Conservation (phyloP, 257 asterid genomes). For the Gentiana straminea region DNA sequence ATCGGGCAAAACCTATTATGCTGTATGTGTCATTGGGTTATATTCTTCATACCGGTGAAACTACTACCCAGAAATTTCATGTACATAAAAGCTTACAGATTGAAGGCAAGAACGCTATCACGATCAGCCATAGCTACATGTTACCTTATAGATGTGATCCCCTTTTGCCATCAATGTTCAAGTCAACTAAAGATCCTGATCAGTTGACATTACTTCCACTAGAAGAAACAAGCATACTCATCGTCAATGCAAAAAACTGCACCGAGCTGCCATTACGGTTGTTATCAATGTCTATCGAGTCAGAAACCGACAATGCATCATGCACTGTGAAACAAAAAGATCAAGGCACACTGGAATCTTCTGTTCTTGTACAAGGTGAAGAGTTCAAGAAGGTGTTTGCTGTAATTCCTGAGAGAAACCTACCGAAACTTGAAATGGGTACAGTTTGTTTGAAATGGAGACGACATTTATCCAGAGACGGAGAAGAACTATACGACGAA, state of each 20-base stretch:
- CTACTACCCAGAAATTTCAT: slow-evolving; percentile 63
- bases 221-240: slow-evolving; percentile 60
- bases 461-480: slow-evolving; percentile 25
- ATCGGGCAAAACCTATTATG: slow-evolving; percentile 95
- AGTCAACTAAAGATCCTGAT: slow-evolving; percentile 45
- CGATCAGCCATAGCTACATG: slow-evolving; percentile 65
- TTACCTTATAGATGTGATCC: slow-evolving; percentile 79
- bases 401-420: slow-evolving; percentile 44
- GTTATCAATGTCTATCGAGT: slow-evolving; percentile 62
- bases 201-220: slow-evolving; percentile 51
- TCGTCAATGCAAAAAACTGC: slow-evolving; percentile 67
- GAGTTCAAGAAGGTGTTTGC: slow-evolving; percentile 83
- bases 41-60: slow-evolving; percentile 47
- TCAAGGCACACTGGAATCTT: slow-evolving; percentile 33
- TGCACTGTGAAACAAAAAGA: slow-evolving; percentile 44
- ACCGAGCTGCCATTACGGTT: slow-evolving; percentile 75
- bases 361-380: slow-evolving; percentile 72
- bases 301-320: slow-evolving; percentile 25
- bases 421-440: slow-evolving; percentile 41
- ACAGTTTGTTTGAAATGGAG: slow-evolving; percentile 67
- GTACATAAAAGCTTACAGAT: slow-evolving; percentile 95
- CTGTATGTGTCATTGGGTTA: slow-evolving; percentile 86
- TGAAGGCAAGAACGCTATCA: slow-evolving; percentile 79
- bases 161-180: slow-evolving; percentile 60
- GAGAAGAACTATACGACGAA: slow-evolving; percentile 25